Percentiles rank a stretch among this genome's conserved stretches.
Evolutionary conservation across 2,329 filamentous ascomycete species (phyloP).

Genomic region (Botrytis porri): DNA sequence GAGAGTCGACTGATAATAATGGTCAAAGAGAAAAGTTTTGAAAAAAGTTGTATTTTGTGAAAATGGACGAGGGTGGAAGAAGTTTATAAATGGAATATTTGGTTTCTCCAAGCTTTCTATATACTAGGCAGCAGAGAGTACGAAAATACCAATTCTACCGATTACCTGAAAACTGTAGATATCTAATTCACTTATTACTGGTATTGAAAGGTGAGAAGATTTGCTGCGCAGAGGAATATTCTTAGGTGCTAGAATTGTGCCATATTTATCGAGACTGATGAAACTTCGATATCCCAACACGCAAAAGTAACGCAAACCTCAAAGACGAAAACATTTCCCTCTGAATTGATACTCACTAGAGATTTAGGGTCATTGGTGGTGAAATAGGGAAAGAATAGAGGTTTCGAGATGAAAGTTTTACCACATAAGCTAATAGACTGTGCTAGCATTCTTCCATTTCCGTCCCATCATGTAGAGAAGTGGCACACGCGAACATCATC

Average conservation of each 20-base stretch:
- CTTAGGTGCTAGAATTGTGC: neutral
- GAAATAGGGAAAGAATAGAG: too few species aligned
- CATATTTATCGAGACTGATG: neutral
- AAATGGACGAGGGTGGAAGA: neutral
- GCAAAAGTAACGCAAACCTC: neutral
- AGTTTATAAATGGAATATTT: neutral
- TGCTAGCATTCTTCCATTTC: neutral
- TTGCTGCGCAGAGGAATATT: too few species aligned
- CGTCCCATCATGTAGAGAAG: neutral
- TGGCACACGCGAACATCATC: neutral
- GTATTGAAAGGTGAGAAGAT: too few species aligned
- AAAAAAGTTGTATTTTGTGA: neutral
- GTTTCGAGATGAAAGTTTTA: neutral
- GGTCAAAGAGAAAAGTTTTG: neutral
- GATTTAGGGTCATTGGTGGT: too few species aligned
- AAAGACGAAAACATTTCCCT: neutral
- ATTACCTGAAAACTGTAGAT: too few species aligned
- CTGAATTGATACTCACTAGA: neutral
- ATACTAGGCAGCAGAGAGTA: neutral
- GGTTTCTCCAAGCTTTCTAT: neutral
- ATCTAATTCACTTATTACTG: too few species aligned
- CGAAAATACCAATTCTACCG: too few species aligned
- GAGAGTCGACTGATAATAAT: too few species aligned
- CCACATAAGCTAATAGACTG: too few species aligned
- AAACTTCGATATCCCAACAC: neutral